Evolutionary conservation across 306 rosid species (phyloP).

Genomic region (Vigna trinervia): DNA sequence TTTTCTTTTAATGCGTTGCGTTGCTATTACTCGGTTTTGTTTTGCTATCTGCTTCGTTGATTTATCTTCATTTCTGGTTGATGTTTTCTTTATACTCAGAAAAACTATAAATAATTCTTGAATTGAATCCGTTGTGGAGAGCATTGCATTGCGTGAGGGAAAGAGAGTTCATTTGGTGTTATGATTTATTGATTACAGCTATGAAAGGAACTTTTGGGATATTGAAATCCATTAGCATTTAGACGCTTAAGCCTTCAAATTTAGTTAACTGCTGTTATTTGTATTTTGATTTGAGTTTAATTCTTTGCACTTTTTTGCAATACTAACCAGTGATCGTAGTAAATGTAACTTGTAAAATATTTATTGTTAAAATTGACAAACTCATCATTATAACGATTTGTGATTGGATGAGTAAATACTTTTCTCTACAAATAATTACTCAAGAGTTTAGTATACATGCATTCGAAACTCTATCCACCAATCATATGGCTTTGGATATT

Average conservation of each 20-base stretch:
- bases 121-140: not conserved
- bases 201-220: not conserved
- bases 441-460: not conserved
- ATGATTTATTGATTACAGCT: slow-evolving; percentile 9
- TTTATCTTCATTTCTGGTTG: not conserved
- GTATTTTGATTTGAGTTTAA: slow-evolving; percentile 1
- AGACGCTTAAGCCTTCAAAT: slow-evolving; percentile 3
- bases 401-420: not conserved
- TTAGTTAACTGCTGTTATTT: not conserved
- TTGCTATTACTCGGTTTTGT: not conserved
- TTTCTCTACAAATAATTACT: not conserved
- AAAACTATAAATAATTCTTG: not conserved
- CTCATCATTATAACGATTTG: not conserved
- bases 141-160: not conserved
- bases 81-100: not conserved
- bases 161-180: slow-evolving; percentile 3
- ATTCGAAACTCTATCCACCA: not conserved
- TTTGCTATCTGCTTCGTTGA: not conserved
- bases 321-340: not conserved
- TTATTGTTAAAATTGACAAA: not conserved
- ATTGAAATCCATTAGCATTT: not conserved
- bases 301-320: not conserved
- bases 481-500: not conserved
- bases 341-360: not conserved
- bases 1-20: not conserved